phyloP scores from a whole-genome alignment of 228 moss, liverwort and hornwort genomes.

The Sphagnum magellanicum region DNA sequence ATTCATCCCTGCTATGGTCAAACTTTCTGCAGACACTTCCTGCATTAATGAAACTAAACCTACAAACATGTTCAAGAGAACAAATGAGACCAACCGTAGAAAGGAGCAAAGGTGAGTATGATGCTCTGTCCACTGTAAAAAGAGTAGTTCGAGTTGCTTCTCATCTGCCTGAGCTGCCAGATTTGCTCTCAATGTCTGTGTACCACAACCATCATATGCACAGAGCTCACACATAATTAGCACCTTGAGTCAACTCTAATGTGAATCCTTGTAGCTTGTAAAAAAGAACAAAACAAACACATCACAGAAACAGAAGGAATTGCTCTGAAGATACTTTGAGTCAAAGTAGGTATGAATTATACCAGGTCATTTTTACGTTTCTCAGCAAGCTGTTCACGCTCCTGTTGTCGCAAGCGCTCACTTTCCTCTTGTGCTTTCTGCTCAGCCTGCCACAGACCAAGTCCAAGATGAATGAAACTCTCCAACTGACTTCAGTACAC shows the following conservation, averaged over 20 bases:
- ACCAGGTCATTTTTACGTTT: conserved; percentile 92
- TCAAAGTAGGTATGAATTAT: background rate
- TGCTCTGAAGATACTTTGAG: no score
- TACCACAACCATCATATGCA: background rate
- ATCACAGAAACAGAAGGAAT: no score
- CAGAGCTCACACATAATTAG: no score
- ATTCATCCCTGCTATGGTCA: background rate
- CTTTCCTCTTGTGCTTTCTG: conserved; percentile 97
- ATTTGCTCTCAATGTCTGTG: conserved; percentile 79
- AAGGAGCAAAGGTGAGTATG: conserved; percentile 69
- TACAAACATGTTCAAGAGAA: no score
- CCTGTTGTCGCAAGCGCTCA: conserved; percentile 94
- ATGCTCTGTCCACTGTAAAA: conserved; percentile 94
- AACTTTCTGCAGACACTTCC: no score
- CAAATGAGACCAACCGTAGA: conserved; percentile 42
- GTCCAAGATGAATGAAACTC: background rate
- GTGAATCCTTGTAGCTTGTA: no score
- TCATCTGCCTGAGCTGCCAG: conserved; percentile 86
- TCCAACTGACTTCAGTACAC: no score
- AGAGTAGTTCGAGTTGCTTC: conserved; percentile 86
- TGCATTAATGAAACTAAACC: no score
- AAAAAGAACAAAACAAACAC: no score
- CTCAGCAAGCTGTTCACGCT: conserved; percentile 83
- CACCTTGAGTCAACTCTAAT: no score
- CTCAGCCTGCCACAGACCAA: conserved; percentile 58